phyloP scores from a whole-genome alignment of 345 rosid genomes.

The Citrus glauca region DNA sequence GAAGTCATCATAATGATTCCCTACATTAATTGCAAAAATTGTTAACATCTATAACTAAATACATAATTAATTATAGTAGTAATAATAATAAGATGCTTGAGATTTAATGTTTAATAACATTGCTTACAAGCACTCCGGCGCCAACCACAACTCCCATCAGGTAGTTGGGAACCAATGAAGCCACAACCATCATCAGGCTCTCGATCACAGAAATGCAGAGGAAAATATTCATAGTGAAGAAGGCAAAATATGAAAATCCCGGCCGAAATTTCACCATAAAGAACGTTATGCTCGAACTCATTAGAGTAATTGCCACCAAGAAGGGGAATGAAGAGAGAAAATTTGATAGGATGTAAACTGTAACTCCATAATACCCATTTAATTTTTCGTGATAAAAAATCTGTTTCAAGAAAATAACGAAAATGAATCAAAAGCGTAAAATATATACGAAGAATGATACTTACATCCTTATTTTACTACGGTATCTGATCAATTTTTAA shows the following conservation, averaged over 20 bases:
- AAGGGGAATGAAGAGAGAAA: conserved; percentile 74
- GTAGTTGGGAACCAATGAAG: conserved; percentile 83
- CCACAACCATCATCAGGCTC: conserved; percentile 88
- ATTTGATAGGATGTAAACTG: conserved; percentile 68
- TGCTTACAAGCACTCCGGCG: conserved; percentile 74
- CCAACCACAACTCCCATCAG: conserved; percentile 70
- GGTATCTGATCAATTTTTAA: too few relatives aligned
- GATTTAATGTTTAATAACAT: background rate
- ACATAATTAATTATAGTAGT: background rate
- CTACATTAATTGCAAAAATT: conserved; percentile 23
- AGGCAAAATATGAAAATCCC: conserved; percentile 50
- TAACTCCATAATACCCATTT: conserved; percentile 68
- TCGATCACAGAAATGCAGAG: conserved; percentile 65
- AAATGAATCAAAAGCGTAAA: too few relatives aligned
- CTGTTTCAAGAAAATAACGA: conserved; percentile 26
- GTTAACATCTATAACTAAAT: background rate
- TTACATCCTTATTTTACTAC: too few relatives aligned
- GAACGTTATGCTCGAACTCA: conserved; percentile 55
- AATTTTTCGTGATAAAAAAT: conserved; percentile 61
- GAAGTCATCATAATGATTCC: conserved; percentile 91
- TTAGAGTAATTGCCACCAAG: conserved; percentile 45
- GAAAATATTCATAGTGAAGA: conserved; percentile 67
- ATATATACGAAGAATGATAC: too few relatives aligned
- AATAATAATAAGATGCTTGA: background rate
- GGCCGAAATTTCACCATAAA: conserved; percentile 63